Evolutionary conservation across 2,329 filamentous ascomycete genomes (phyloP), one percentile per base, ranked within the genome.

Genomic region (Elsinoe necatrix): DNA sequence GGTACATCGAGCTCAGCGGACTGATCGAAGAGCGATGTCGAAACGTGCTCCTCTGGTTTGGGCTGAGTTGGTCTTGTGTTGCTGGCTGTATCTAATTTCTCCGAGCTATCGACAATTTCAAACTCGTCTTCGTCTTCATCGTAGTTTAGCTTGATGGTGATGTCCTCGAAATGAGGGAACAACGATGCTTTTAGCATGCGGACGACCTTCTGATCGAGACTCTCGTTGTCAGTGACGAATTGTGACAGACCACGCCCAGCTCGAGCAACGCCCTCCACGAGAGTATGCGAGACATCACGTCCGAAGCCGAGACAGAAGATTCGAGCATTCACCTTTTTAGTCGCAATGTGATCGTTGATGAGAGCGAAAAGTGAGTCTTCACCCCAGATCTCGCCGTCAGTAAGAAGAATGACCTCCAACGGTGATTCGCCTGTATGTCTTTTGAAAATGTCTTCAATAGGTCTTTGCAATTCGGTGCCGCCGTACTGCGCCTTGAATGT

Each of bases 131-230:
- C 82, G 12, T 82, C 78, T 7, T 69, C 66, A 1, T 71, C 65
- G 1, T 86, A 87, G 55, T 81, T 79, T 59, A 88, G 70, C 63
- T 85, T 81, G 1, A 89, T 70, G 0, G 73, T 76, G 63, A 84
- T 87, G 64, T 87, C 78, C 14, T 71, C 77, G 43, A 87, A 73
- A 60, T 88, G 84, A 0, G 84, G 83, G 1, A 79, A 81, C 18
- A 89, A 68, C 0, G 84, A 81, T 0, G 80, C 85, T 65, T 86
- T 87, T 57, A 90, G 73, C 86, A 90, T 89, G 1, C 86, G 78
- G 1, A 89, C 76, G 0, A 89, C 77, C 65, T 86, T 86, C 61
- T 72, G 79, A 62, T 86, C 81, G 69, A 88, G 80, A 64, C 83
- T 81, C 66, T 89, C 86, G 1, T 78, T 71, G 5, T 80, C 70